A percentile compares a stretch with the other conserved stretches of the same genome.
These are phyloP conservation scores for Phylloporus gajari DNA, from an alignment of 1,284 basidiomycete species.

Conservation along the genomic window DNA sequence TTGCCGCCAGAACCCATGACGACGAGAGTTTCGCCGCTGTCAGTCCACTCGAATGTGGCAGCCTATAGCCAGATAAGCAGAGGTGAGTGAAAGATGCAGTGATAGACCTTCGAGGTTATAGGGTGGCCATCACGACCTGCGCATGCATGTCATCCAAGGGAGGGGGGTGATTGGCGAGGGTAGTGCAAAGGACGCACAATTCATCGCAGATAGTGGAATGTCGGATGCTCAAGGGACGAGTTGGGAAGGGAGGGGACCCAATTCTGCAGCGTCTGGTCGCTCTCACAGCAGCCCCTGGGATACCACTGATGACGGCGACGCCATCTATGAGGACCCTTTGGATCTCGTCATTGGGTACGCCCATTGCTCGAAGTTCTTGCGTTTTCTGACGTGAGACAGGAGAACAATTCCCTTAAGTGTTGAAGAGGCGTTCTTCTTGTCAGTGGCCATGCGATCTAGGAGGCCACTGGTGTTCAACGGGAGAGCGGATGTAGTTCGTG, in stretches of 20 bases:
- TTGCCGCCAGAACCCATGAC: conserved; percentile 73
- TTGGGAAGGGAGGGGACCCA: conserved; percentile 32
- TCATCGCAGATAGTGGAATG: background rate
- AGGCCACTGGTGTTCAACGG: conserved; percentile 84
- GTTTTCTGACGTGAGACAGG: conserved; percentile 90
- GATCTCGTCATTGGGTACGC: conserved; percentile 85
- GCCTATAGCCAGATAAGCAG: conserved; percentile 61
- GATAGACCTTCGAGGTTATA: conserved; percentile 82
- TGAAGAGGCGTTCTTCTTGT: conserved; percentile 96
- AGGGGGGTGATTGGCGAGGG: conserved; percentile 91
- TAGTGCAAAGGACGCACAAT: conserved; percentile 54
- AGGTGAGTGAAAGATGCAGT: background rate
- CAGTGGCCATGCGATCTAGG: conserved; percentile 92
- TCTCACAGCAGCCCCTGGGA: conserved; percentile 50
- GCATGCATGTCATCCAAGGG: conserved; percentile 99
- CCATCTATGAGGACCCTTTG: conserved; percentile 83
- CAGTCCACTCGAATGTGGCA: conserved; percentile 91
- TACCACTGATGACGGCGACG: conserved; percentile 76
- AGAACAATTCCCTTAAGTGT: conserved; percentile 93
- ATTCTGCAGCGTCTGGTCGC: conserved; percentile 30
- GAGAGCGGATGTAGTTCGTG: conserved; percentile 66
- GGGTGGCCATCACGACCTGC: conserved; percentile 97
- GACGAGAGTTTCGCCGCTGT: conserved; percentile 91
- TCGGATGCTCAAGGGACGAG: conserved; percentile 22
- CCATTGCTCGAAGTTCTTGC: conserved; percentile 91